These are phyloP conservation scores for Paraphoma sp. DNA, from an alignment of 2,329 filamentous ascomycete species.

Conservation along the genomic window DNA sequence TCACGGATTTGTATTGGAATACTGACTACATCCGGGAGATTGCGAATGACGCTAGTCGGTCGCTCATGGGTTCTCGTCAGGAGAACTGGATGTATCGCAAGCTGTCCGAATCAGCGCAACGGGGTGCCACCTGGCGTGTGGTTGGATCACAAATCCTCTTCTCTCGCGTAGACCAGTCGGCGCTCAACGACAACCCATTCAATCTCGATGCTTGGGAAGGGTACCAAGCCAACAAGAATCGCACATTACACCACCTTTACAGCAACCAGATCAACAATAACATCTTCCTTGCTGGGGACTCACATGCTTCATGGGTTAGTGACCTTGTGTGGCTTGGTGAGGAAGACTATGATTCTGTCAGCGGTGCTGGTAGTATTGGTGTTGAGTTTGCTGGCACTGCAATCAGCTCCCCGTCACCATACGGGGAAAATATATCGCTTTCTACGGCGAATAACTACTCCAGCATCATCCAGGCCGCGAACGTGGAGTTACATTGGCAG, in stretches of 20 bases:
- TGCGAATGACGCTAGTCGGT: slow-evolving; percentile 70
- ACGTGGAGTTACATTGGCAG: slow-evolving; percentile 74
- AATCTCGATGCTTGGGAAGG: slow-evolving; percentile 70
- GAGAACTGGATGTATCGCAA: slow-evolving; percentile 68
- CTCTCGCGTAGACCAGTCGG: slow-evolving; percentile 60
- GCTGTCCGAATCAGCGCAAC: slow-evolving; percentile 63
- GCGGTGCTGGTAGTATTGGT: slow-evolving; percentile 52
- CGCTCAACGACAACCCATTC: slow-evolving; percentile 52
- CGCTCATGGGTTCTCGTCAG: slow-evolving; percentile 74
- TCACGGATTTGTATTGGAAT: slow-evolving; percentile 61
- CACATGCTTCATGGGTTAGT: slow-evolving; percentile 66
- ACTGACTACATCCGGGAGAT: slow-evolving; percentile 67
- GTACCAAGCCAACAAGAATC: slow-evolving; percentile 73
- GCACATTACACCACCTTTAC: slow-evolving; percentile 71
- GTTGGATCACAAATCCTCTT: slow-evolving; percentile 76
- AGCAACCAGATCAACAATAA: slow-evolving; percentile 74
- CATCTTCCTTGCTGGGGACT: slow-evolving; percentile 74
- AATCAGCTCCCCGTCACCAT: slow-evolving; percentile 65
- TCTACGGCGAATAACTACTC: slow-evolving; percentile 56
- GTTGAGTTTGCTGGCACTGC: slow-evolving; percentile 68
- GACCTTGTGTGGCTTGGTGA: slow-evolving; percentile 56
- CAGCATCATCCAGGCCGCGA: slow-evolving; percentile 50
- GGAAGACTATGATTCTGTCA: slow-evolving; percentile 47
- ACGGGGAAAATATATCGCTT: slow-evolving; percentile 66
- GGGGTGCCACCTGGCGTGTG: slow-evolving; percentile 74